A percentile compares a stretch with the other conserved stretches of the same genome.
Evolutionary conservation across 345 rosid genomes (phyloP).

Genomic region (Murraya koenigii): DNA sequence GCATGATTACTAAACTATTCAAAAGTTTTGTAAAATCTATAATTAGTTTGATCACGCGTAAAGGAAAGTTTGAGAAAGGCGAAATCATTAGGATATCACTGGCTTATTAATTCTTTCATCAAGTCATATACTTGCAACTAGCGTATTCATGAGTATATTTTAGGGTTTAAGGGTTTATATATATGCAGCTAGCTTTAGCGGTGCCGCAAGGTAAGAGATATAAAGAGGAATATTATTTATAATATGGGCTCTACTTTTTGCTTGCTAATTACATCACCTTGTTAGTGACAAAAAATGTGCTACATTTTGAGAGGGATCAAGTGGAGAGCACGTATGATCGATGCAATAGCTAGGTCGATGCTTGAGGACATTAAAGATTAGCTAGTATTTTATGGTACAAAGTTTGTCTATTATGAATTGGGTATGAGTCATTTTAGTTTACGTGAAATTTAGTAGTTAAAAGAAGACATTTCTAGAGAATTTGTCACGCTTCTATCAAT

Average conservation of each 20-base stretch:
- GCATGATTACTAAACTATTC: conserved; percentile 1
- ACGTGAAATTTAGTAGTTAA: not conserved
- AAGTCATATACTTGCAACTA: too few species aligned
- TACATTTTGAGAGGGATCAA: not conserved
- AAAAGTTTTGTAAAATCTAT: conserved; percentile 24
- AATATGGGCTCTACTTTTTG: not conserved
- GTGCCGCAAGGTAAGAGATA: not conserved
- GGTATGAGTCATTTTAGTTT: not conserved
- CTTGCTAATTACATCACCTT: not conserved
- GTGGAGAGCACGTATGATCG: not conserved
- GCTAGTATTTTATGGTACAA: not conserved
- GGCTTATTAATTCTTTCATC: not conserved
- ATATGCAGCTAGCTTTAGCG: conserved; percentile 16
- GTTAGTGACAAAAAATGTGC: not conserved
- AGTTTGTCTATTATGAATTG: not conserved
- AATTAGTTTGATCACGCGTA: conserved; percentile 44
- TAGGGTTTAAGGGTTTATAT: not conserved
- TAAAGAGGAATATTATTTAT: not conserved
- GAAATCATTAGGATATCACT: conserved; percentile 30
- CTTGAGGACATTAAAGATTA: not conserved
- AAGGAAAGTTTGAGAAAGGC: conserved; percentile 26
- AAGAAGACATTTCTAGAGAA: too few species aligned
- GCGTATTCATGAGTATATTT: too few species aligned
- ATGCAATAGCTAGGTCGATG: not conserved
- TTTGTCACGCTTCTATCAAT: too few species aligned